phyloP scores from a whole-genome alignment of 495 filamentous ascomycete species.

The Neurospora pannonica region DNA sequence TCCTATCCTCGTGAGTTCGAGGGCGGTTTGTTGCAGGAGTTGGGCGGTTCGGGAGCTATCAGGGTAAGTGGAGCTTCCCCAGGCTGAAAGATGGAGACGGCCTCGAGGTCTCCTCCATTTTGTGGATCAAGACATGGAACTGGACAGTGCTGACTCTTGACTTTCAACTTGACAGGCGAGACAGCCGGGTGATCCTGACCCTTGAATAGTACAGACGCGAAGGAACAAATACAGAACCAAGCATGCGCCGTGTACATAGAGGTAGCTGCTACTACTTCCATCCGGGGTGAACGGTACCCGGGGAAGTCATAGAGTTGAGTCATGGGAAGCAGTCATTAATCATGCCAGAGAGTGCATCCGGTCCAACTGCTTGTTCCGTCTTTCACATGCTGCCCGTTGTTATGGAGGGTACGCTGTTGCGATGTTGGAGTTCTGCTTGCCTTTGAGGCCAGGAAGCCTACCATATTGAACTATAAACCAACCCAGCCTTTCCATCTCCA shows the following conservation, averaged over 20 bases:
- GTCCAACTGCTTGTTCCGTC: neutral
- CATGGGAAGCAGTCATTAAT: neutral
- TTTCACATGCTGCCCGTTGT: neutral
- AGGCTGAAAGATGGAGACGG: neutral
- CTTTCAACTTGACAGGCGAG: constrained; percentile 27
- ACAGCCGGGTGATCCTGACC: constrained; percentile 33
- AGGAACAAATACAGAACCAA: neutral
- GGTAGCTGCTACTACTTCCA: neutral
- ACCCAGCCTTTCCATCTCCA: neutral
- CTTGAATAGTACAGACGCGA: constrained; percentile 13
- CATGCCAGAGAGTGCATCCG: neutral
- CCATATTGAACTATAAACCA: neutral
- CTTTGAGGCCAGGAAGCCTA: neutral
- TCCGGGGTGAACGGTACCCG: neutral
- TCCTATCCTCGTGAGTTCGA: constrained; percentile 70
- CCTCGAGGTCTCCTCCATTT: neutral
- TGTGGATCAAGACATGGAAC: neutral
- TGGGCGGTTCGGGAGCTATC: constrained; percentile 57
- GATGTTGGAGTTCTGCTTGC: neutral
- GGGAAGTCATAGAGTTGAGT: neutral
- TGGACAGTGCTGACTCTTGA: constrained; percentile 4
- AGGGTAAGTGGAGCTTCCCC: constrained; percentile 28
- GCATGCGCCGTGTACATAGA: constrained; percentile 1
- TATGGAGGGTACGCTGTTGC: neutral
- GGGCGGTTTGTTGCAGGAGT: constrained; percentile 72